These are phyloP conservation scores for Auricularia auricula-judae DNA, from an alignment of 768 basidiomycete genomes.

Conservation along the genomic window DNA sequence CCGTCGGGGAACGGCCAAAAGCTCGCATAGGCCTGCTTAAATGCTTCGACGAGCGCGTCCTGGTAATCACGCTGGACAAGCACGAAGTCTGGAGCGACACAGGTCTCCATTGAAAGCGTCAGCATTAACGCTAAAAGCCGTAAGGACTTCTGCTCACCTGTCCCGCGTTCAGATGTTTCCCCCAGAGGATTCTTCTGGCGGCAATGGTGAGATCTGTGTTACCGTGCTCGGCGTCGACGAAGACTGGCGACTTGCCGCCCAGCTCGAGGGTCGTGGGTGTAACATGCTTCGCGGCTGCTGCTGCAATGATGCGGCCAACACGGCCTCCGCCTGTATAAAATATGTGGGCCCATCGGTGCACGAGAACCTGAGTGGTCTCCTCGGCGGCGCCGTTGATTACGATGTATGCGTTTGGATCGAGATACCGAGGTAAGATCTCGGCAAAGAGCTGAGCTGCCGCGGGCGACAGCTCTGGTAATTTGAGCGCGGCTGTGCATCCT, in stretches of 20 bases:
- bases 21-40: conserved; percentile 30
- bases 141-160: conserved; percentile 9
- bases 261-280: conserved; percentile 48
- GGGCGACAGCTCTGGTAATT: conserved; percentile 19
- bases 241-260: conserved; percentile 34
- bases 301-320: conserved; percentile 37
- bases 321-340: conserved; percentile 19
- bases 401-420: conserved; percentile 15
- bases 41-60: conserved; percentile 33
- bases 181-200: conserved; percentile 18
- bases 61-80: conserved; percentile 31
- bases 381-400: conserved; percentile 16
- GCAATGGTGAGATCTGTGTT: conserved; percentile 10
- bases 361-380: conserved; percentile 19
- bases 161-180: conserved; percentile 16
- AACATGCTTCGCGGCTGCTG: conserved; percentile 42
- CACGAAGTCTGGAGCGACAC: conserved; percentile 28
- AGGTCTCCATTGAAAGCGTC: conserved; percentile 10
- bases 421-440: conserved; percentile 20
- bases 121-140: background rate
- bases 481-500: conserved; percentile 18
- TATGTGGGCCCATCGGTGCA: conserved; percentile 29
- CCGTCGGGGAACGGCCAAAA: conserved; percentile 46
- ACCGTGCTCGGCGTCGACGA: conserved; percentile 13
- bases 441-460: conserved; percentile 11